Conservation (phyloP, 345 rosid species). For the Salix udensis region DNA sequence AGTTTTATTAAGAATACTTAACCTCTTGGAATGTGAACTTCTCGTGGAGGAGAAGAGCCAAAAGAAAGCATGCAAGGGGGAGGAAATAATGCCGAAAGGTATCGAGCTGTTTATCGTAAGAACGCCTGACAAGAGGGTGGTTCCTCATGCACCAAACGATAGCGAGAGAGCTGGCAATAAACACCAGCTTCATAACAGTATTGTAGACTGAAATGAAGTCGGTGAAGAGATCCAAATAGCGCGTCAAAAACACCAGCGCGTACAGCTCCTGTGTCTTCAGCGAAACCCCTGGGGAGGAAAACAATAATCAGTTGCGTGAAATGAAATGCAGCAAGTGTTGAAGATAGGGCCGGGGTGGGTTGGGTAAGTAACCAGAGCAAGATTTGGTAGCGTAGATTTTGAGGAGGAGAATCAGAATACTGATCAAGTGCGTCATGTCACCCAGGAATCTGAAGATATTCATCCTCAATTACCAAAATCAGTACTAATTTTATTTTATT, state of each 20-base stretch:
- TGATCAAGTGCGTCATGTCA: slow-evolving; percentile 89
- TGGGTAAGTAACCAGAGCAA: slow-evolving; percentile 57
- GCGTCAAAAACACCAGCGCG: slow-evolving; percentile 74
- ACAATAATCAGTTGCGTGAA: background rate
- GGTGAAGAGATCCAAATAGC: slow-evolving; percentile 84
- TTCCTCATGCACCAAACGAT: slow-evolving; percentile 89
- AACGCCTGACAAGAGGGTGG: slow-evolving; percentile 58
- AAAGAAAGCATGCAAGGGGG: slow-evolving; percentile 42
- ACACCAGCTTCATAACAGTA: slow-evolving; percentile 82
- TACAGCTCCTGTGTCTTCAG: slow-evolving; percentile 92
- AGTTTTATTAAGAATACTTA: background rate
- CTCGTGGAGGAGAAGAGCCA: slow-evolving; percentile 68
- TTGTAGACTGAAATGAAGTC: slow-evolving; percentile 78
- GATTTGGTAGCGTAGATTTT: slow-evolving; percentile 95
- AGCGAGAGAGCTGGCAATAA: slow-evolving; percentile 75
- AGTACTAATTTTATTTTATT: too few species aligned
- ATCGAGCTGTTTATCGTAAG: slow-evolving; percentile 79
- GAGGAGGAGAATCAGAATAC: slow-evolving; percentile 86
- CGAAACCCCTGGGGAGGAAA: slow-evolving; percentile 55
- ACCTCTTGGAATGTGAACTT: slow-evolving; percentile 85
- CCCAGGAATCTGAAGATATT: slow-evolving; percentile 93
- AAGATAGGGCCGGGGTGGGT: background rate
- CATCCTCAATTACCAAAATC: slow-evolving; percentile 34
- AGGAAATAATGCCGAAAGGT: slow-evolving; percentile 79
- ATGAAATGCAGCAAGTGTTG: background rate